Percentiles rank a stretch among this genome's conserved stretches.
Conservation (phyloP, 2,329 filamentous ascomycete genomes). For the Epichloe coenophiala region DNA sequence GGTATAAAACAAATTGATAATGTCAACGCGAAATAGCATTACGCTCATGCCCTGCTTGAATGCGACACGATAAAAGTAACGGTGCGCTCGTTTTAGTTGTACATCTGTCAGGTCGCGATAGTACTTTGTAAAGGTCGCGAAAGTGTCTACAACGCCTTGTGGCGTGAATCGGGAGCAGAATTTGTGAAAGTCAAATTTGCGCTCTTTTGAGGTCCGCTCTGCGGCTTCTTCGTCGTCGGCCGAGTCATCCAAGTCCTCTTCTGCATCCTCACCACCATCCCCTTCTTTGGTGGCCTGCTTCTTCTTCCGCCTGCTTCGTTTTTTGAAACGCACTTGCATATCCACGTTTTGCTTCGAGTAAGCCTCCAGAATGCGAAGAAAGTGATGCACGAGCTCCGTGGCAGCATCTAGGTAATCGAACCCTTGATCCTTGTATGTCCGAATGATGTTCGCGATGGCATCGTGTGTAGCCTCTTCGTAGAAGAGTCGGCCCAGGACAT, state of each 20-base stretch:
- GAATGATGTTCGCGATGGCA: constrained; percentile 63
- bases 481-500: constrained; percentile 92
- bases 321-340: constrained; percentile 78
- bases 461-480: constrained; percentile 96
- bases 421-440: constrained; percentile 84
- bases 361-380: constrained; percentile 77
- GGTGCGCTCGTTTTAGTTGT: constrained; percentile 83
- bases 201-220: constrained; percentile 60
- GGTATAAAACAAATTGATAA: constrained; percentile 72
- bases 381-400: constrained; percentile 84
- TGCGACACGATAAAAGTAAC: constrained; percentile 84
- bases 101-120: constrained; percentile 66
- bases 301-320: constrained; percentile 61
- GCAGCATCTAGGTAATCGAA: constrained; percentile 87
- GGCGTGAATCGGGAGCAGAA: constrained; percentile 72
- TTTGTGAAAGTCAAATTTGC: constrained; percentile 84
- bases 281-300: constrained; percentile 44
- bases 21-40: constrained; percentile 81
- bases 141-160: constrained; percentile 80
- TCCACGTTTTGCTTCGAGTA: constrained; percentile 94
- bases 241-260: constrained; percentile 53
- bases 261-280: constrained; percentile 29
- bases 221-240: constrained; percentile 60
- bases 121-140: constrained; percentile 63
- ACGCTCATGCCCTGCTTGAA: constrained; percentile 92